Evolutionary conservation across 495 filamentous ascomycete genomes (phyloP).

Genomic region (Extremus antarcticus): DNA sequence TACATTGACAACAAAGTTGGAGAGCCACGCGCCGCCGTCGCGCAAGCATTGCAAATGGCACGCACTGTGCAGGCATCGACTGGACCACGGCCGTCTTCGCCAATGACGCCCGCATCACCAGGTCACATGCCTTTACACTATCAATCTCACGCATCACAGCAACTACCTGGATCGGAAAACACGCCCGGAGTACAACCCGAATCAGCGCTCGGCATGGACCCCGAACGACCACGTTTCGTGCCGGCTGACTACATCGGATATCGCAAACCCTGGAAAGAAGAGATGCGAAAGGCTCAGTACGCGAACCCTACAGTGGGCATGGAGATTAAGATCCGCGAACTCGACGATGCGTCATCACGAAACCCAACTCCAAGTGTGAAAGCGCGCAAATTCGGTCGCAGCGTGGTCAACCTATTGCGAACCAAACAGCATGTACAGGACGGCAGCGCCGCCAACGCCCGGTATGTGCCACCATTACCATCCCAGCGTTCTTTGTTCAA

Average conservation of each 20-base stretch:
- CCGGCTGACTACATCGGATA: constrained; percentile 18
- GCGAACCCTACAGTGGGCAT: constrained; percentile 3
- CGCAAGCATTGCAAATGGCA: neutral
- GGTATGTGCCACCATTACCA: constrained; percentile 8
- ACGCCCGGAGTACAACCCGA: neutral
- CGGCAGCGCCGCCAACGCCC: constrained; percentile 1
- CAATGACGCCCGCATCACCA: neutral
- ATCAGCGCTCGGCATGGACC: neutral
- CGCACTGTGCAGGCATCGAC: neutral
- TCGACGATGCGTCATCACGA: constrained; percentile 6
- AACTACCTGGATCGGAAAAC: neutral
- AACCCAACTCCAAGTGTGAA: constrained; percentile 18
- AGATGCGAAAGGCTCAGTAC: constrained; percentile 10
- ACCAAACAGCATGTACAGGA: constrained; percentile 5
- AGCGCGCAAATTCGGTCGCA: constrained; percentile 18
- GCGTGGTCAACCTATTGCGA: constrained; percentile 19
- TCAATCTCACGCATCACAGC: neutral
- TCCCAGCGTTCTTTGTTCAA: neutral
- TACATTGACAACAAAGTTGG: constrained; percentile 30
- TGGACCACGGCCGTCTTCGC: neutral
- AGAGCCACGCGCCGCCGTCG: neutral
- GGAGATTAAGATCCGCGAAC: constrained; percentile 17
- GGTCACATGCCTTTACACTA: neutral
- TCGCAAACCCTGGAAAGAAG: constrained; percentile 17
- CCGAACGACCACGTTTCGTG: constrained; percentile 8